phyloP scores from a whole-genome alignment of 805 yeast genomes.

The Wickerhamomyces xylosicus region DNA sequence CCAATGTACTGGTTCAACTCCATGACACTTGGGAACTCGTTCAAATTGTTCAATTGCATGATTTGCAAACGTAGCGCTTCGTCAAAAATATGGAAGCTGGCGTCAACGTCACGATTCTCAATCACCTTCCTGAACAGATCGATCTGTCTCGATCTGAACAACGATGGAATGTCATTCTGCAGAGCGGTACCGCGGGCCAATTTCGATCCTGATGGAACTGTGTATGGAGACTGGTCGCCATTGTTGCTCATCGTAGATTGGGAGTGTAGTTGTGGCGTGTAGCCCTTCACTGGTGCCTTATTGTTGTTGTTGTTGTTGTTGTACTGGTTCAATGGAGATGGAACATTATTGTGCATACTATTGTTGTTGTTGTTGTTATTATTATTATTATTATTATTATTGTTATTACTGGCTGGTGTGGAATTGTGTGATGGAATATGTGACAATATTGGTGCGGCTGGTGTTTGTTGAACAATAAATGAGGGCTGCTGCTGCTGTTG shows the following conservation, averaged over 20 bases:
- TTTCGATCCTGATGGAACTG: constrained; percentile 1
- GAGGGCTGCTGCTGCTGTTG: constrained; percentile 1
- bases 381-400: too few relatives aligned
- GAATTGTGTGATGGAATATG: too few relatives aligned
- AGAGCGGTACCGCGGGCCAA: constrained; percentile 1
- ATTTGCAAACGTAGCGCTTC: constrained; percentile 45
- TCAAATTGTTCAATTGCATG: constrained; percentile 40
- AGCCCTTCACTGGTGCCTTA: not conserved
- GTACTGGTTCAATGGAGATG: not conserved
- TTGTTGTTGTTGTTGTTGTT: constrained; percentile 2
- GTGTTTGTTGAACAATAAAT: not conserved
- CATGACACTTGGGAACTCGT: constrained; percentile 59
- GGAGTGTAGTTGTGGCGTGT: constrained; percentile 15
- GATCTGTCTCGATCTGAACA: constrained; percentile 56
- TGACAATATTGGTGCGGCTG: not conserved
- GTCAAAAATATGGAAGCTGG: constrained; percentile 29
- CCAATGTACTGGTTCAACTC: constrained; percentile 70
- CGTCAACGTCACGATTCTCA: constrained; percentile 11
- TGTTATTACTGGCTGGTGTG: too few relatives aligned
- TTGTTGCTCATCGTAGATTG: constrained; percentile 22
- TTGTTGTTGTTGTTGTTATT: too few relatives aligned
- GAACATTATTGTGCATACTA: too few relatives aligned
- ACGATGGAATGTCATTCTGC: constrained; percentile 39
- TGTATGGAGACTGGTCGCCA: too few relatives aligned
- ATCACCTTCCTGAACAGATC: constrained; percentile 46